These are phyloP conservation scores for Nicotiana knightiana DNA, from an alignment of 257 asterid species.

Conservation along the genomic window DNA sequence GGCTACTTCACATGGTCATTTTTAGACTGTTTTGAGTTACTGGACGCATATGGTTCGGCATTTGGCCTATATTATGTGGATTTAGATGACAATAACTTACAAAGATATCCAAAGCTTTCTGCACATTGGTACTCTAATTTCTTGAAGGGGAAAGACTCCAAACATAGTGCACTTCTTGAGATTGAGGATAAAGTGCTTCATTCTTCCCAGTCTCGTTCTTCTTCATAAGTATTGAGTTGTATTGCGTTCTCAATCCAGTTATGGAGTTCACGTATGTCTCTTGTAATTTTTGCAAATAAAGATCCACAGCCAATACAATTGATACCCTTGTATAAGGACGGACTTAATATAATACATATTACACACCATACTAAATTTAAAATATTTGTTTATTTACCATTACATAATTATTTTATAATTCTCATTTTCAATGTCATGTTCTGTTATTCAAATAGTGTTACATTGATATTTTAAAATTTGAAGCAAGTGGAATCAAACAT, in stretches of 20 bases:
- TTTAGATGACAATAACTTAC: conserved; percentile 41
- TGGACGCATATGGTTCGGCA: conserved; percentile 24
- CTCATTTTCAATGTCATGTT: no score
- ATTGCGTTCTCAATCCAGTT: neutral
- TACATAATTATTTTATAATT: no score
- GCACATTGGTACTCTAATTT: conserved; percentile 47
- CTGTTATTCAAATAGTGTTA: no score
- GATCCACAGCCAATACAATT: neutral
- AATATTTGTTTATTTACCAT: no score
- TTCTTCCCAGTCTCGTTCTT: neutral
- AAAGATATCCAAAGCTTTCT: conserved; percentile 41
- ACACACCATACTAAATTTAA: no score
- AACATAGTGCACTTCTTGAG: neutral
- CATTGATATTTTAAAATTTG: no score
- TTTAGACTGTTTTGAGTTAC: conserved; percentile 52
- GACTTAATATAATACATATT: neutral
- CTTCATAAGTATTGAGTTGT: neutral
- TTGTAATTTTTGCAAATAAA: neutral
- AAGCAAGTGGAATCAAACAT: no score
- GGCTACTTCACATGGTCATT: conserved; percentile 65
- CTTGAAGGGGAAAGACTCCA: conserved; percentile 29
- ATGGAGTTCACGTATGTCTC: neutral
- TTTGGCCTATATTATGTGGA: conserved; percentile 58
- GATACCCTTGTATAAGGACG: neutral
- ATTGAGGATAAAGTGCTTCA: neutral